A percentile compares a stretch with the other conserved stretches of the same genome.
Evolutionary conservation across 345 rosid species (phyloP).

Genomic region (Eucalyptus marginata): DNA sequence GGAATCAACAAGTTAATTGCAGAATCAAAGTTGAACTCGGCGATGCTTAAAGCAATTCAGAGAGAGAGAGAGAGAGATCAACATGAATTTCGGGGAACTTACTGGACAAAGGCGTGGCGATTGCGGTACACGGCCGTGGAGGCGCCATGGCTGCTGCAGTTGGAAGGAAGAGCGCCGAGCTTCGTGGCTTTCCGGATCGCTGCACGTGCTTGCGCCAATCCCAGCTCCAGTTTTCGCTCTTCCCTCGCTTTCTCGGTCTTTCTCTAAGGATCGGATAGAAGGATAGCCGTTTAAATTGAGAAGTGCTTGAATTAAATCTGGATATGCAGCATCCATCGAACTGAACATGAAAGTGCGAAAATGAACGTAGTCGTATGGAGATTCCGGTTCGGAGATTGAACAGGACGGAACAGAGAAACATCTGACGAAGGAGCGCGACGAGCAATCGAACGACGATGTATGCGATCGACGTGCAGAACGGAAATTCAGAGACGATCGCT

Average conservation of each 20-base stretch:
- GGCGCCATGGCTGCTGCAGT: neutral
- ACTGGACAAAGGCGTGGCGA: constrained; percentile 48
- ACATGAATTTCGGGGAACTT: neutral
- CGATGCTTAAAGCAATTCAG: neutral
- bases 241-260: constrained; percentile 16
- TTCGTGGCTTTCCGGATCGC: constrained; percentile 38
- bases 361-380: neutral
- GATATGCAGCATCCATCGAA: neutral
- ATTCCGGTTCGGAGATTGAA: neutral
- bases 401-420: neutral
- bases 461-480: accelerated
- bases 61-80: neutral
- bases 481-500: neutral
- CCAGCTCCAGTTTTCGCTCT: constrained; percentile 28
- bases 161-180: constrained; percentile 4
- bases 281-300: neutral
- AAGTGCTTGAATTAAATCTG: neutral
- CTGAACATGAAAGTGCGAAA: neutral
- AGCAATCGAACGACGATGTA: neutral
- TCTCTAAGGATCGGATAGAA: constrained; percentile 4
- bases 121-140: constrained; percentile 35
- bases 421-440: neutral
- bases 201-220: constrained; percentile 56
- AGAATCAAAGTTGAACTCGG: neutral
- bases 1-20: neutral